These are phyloP conservation scores for Gastrodia elata DNA, from an alignment of 106 monocot species.

Conservation along the genomic window DNA sequence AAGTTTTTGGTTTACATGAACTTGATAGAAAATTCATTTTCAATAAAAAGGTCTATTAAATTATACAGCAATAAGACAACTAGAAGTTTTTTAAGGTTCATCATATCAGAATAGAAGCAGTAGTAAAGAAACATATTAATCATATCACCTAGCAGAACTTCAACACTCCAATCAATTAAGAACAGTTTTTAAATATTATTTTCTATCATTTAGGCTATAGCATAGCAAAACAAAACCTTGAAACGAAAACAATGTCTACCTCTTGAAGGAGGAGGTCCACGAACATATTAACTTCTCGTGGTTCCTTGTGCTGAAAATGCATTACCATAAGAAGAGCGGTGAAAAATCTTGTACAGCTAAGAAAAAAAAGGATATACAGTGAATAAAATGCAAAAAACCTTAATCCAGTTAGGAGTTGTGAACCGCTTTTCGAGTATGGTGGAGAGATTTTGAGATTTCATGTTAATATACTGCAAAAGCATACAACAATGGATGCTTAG, in stretches of 20 bases:
- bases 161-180: neutral
- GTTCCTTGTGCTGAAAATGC: constrained; percentile 85
- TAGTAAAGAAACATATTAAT: too few relatives aligned
- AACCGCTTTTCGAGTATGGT: constrained; percentile 83
- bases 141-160: too few relatives aligned
- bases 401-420: constrained; percentile 89
- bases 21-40: too few relatives aligned
- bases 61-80: neutral
- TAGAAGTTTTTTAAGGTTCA: neutral
- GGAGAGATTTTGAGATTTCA: constrained; percentile 82
- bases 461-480: constrained; percentile 72
- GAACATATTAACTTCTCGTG: constrained; percentile 98
- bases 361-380: neutral
- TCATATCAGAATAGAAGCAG: neutral
- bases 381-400: constrained; percentile 31
- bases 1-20: too few relatives aligned
- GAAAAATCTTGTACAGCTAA: constrained; percentile 1
- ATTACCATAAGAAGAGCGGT: constrained; percentile 7
- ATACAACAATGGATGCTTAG: neutral
- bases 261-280: constrained; percentile 91
- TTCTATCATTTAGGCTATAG: too few relatives aligned
- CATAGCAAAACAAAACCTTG: neutral
- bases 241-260: constrained; percentile 27
- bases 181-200: too few relatives aligned
- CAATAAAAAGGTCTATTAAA: neutral